Conservation (phyloP, 176 grass and related monocot species). For the Lolium rigidum region DNA sequence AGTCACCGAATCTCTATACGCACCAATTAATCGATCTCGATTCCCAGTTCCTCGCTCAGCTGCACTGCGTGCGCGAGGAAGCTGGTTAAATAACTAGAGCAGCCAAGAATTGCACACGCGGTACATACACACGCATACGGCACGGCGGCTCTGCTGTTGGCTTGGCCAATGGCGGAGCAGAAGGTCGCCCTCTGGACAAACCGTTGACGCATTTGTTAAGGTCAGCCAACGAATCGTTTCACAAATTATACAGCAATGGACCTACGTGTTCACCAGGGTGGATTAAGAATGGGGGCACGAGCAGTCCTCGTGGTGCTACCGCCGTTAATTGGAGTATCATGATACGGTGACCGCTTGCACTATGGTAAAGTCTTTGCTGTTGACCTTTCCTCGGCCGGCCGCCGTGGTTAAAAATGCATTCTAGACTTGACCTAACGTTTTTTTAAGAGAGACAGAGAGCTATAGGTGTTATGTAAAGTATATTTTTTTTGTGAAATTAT, state of each 20-base stretch:
- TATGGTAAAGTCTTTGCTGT: not conserved
- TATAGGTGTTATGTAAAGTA: not conserved
- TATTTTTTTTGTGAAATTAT: too few relatives aligned
- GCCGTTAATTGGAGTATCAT: not conserved
- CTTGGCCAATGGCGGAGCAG: slow-evolving; percentile 1
- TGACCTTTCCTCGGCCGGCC: not conserved
- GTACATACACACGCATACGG: not conserved
- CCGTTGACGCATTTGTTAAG: not conserved
- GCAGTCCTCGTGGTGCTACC: not conserved
- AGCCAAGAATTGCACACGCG: not conserved
- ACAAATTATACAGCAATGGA: not conserved
- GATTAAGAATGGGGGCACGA: not conserved
- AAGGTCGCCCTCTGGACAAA: not conserved
- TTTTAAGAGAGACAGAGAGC: not conserved
- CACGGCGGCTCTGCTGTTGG: slow-evolving; percentile 1
- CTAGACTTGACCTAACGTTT: not conserved
- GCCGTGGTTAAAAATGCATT: not conserved
- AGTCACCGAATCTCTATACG: slow-evolving; percentile 19
- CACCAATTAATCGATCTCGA: not conserved
- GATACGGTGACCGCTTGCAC: not conserved
- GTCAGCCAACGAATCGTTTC: not conserved
- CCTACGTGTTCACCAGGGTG: not conserved
- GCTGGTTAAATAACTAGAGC: not conserved
- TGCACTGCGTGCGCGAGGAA: too few relatives aligned
- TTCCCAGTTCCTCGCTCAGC: too few relatives aligned